These are phyloP conservation scores for Carex kokanica DNA, from an alignment of 176 grass and related monocot species.

Conservation along the genomic window DNA sequence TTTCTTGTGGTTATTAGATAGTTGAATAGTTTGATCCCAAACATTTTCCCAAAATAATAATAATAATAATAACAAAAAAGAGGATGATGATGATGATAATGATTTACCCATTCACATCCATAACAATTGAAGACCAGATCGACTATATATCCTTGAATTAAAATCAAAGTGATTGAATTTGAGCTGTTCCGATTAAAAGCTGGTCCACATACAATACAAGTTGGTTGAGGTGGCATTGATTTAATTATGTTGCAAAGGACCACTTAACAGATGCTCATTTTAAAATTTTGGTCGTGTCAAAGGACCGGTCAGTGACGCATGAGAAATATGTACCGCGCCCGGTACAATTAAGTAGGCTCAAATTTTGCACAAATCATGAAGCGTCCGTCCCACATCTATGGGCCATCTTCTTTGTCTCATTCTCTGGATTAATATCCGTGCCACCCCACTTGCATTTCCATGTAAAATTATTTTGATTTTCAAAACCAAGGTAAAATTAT, in stretches of 20 bases:
- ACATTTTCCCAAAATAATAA: no score
- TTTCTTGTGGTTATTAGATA: no score
- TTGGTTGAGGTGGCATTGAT: not conserved
- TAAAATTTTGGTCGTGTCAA: not conserved
- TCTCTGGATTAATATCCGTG: not conserved
- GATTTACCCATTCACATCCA: no score
- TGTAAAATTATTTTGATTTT: not conserved
- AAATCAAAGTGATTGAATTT: no score
- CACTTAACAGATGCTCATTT: not conserved
- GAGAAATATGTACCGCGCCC: not conserved
- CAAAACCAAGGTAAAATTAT: not conserved
- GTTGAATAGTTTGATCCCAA: no score
- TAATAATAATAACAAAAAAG: no score
- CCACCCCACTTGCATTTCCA: not conserved
- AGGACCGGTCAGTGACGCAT: not conserved
- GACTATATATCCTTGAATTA: no score
- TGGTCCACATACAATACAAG: no score
- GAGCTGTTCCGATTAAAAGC: no score
- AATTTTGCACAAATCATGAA: not conserved
- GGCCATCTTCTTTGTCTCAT: conserved; percentile 18
- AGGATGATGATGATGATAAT: no score
- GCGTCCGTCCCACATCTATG: not conserved
- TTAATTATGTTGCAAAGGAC: not conserved
- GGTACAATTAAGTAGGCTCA: no score
- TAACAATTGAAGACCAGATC: no score